Percentiles rank a stretch among this genome's conserved stretches.
phyloP scores from a whole-genome alignment of 1,139 yeast species.

The Lodderomyces elongisporus region DNA sequence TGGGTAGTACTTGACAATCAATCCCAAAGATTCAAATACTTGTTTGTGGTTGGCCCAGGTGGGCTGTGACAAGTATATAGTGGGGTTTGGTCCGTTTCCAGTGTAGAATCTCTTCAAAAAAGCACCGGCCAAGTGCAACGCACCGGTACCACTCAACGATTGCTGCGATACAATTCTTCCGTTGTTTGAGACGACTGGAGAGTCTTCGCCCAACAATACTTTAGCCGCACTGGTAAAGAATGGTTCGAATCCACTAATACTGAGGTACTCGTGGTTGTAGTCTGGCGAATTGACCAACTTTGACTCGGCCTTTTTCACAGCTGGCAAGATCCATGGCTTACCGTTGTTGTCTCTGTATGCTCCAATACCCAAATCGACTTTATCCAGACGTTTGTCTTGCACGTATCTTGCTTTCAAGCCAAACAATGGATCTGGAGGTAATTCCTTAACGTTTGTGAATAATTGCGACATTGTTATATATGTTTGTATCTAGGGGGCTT shows the following conservation, averaged over 20 bases:
- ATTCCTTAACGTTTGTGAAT: slow-evolving; percentile 47
- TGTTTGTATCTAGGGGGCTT: no score
- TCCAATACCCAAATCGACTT: slow-evolving; percentile 91
- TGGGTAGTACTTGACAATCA: slow-evolving; percentile 64
- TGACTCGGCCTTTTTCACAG: slow-evolving; percentile 72
- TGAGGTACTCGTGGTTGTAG: slow-evolving; percentile 88
- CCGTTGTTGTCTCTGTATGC: slow-evolving; percentile 93
- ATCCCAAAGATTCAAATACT: slow-evolving; percentile 67
- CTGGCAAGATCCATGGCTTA: slow-evolving; percentile 90
- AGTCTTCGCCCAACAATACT: slow-evolving; percentile 67
- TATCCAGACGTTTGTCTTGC: slow-evolving; percentile 58
- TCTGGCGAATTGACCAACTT: slow-evolving; percentile 42
- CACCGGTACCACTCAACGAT: slow-evolving; percentile 93
- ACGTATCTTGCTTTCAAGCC: slow-evolving; percentile 74
- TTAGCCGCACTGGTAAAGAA: slow-evolving; percentile 74
- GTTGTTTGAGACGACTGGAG: slow-evolving; percentile 45
- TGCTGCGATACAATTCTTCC: slow-evolving; percentile 69
- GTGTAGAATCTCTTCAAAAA: slow-evolving; percentile 59
- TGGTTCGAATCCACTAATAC: slow-evolving; percentile 71
- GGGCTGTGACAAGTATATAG: slow-evolving; percentile 77
- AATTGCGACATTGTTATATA: slow-evolving; percentile 26
- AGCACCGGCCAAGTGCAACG: slow-evolving; percentile 80
- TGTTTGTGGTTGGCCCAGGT: slow-evolving; percentile 96
- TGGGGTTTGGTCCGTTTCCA: slow-evolving; percentile 21
- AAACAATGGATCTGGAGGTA: slow-evolving; percentile 78